These are phyloP conservation scores for Monascus ruber DNA, from an alignment of 2,329 filamentous ascomycete genomes.

Conservation along the genomic window DNA sequence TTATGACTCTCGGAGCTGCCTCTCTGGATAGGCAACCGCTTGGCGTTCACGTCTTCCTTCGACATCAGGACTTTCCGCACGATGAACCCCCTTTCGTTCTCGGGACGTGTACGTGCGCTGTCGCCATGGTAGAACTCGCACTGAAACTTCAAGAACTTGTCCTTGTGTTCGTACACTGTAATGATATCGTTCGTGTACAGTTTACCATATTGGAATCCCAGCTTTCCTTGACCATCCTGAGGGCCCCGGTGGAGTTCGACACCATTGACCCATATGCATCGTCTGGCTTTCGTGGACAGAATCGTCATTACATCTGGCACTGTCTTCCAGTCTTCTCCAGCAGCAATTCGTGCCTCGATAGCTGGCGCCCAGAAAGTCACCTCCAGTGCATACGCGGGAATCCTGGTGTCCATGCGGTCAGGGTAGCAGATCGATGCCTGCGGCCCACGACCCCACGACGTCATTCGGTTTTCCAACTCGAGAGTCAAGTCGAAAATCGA, in stretches of 20 bases:
- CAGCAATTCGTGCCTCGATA: conserved; percentile 49
- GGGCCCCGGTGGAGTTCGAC: conserved; percentile 48
- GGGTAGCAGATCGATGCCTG: conserved; percentile 59
- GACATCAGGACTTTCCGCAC: conserved; percentile 27
- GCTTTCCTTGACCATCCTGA: conserved; percentile 41
- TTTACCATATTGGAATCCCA: conserved; percentile 48
- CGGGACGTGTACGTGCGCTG: conserved; percentile 31
- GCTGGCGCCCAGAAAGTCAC: conserved; percentile 62
- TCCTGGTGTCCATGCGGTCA: conserved; percentile 51
- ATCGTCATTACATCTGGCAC: conserved; percentile 52
- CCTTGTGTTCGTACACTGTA: conserved; percentile 50
- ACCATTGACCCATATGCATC: conserved; percentile 67
- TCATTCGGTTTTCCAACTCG: conserved; percentile 53
- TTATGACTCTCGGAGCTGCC: conserved; percentile 6
- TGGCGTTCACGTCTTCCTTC: conserved; percentile 14
- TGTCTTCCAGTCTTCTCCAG: conserved; percentile 44
- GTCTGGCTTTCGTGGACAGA: conserved; percentile 67
- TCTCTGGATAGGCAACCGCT: conserved; percentile 15
- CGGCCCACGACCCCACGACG: conserved; percentile 64
- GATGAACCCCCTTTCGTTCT: conserved; percentile 28
- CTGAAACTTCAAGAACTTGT: conserved; percentile 30
- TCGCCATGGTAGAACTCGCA: conserved; percentile 38
- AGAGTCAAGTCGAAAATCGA: conserved; percentile 57
- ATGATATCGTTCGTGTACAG: conserved; percentile 69
- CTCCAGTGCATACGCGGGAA: conserved; percentile 74